Base-by-base conservation (phyloP, 306 rosid genomes). In the Quercus parvula region DNA sequence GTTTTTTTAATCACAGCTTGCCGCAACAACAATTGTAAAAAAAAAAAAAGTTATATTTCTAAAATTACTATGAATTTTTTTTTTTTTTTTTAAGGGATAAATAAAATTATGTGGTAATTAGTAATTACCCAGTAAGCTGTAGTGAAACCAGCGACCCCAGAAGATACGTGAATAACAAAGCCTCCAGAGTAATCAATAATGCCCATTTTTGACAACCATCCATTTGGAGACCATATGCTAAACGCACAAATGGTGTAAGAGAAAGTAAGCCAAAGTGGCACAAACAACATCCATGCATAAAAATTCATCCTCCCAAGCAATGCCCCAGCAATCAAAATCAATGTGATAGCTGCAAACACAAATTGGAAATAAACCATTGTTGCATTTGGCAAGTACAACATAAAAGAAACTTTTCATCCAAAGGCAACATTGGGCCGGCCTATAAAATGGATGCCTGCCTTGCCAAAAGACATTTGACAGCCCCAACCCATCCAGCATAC, bases 401-500 rank as follows among this genome's bases (percentile, higher is more conserved):
- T 0, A 85, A 17, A 10, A 88, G 87, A 79, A 30, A 75, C 8
- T 20, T 5, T 20, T 56, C 74, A 30, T 24, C 71, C 56, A 85
- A 85, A 68, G 19, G 84, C 67, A 9, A 58, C 17, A 4, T 77
- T 49, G 28, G 89, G 89, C 4, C n/a, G 18, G 28, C 87, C 91
- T 9, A 87, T 1, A 35, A 87, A 82, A 0, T 66, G 77, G 5
- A 85, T 1, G 2, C 83, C 8, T 10, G 8, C 2, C 0, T 35
- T 25, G 0, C 91, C 88, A 13, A 85, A 88, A 0, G 89, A 85
- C 89, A 85, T 85, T 13, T 68, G 78, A 69, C 85, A 78, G 38
- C 58, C 84, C 89, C 87, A 88, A 0, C 91, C 87, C 0, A 85
- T 77, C 91, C 91, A 88, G 35, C 89, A 88, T 57, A 88, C 59